Conservation (phyloP, 495 filamentous ascomycete genomes). For the Bathelium albidoporum region DNA sequence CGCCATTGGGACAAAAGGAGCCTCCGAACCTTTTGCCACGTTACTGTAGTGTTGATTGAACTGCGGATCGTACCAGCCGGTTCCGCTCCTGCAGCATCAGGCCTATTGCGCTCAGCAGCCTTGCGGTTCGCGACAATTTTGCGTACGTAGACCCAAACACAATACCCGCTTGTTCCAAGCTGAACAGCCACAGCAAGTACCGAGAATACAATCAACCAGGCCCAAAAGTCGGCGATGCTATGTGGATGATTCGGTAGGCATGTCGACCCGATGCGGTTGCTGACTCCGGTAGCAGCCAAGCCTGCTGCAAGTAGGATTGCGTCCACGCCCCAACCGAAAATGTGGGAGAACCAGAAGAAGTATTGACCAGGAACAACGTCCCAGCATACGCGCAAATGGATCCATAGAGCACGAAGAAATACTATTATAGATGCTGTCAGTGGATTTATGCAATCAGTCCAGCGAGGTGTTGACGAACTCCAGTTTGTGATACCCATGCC, state of each 20-base stretch:
- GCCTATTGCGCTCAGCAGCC: neutral
- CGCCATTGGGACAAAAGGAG: conserved; percentile 30
- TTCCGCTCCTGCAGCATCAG: neutral
- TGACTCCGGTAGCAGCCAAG: conserved; percentile 24
- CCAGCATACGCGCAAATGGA: conserved; percentile 33
- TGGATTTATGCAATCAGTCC: neutral
- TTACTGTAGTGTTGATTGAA: conserved; percentile 6
- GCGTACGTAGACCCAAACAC: conserved; percentile 25
- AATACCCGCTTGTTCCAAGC: conserved; percentile 25
- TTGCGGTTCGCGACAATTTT: conserved; percentile 7
- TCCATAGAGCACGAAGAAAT: conserved; percentile 29
- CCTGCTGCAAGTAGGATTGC: conserved; percentile 21
- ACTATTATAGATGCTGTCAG: conserved; percentile 15
- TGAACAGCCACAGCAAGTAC: conserved; percentile 22
- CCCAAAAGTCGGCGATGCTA: conserved; percentile 23
- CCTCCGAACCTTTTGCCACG: conserved; percentile 22
- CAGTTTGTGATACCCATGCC: conserved; percentile 25
- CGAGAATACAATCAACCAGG: conserved; percentile 28
- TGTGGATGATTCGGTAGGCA: conserved; percentile 28
- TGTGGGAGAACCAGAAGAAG: conserved; percentile 24
- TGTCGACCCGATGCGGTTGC: conserved; percentile 25
- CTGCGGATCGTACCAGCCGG: neutral
- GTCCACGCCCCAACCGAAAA: conserved; percentile 22
- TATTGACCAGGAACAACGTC: conserved; percentile 21
- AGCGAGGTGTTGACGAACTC: conserved; percentile 13